A percentile compares a stretch with the other conserved stretches of the same genome.
phyloP scores from a whole-genome alignment of 2,329 filamentous ascomycete genomes.

The Endothia cerciana region DNA sequence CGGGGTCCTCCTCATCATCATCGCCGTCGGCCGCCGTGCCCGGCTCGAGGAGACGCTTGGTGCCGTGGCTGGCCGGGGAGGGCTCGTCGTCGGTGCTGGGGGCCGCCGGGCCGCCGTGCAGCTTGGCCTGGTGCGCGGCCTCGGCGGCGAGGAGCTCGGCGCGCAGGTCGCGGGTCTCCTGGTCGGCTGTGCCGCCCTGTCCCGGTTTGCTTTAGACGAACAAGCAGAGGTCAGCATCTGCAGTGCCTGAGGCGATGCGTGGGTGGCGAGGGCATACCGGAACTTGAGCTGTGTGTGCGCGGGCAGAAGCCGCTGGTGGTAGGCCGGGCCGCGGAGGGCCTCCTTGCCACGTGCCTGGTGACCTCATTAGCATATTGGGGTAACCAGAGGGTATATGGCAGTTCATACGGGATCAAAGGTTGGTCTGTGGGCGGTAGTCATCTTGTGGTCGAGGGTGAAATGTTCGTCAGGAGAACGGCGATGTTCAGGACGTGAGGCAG shows the following conservation, averaged over 20 bases:
- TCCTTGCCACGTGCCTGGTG: conserved; percentile 84
- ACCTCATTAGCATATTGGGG: conserved; percentile 33
- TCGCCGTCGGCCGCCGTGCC: conserved; percentile 42
- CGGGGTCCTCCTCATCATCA: conserved; percentile 66
- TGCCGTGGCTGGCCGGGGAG: conserved; percentile 39
- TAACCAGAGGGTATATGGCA: neutral
- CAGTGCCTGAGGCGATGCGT: neutral
- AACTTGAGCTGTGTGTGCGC: conserved; percentile 93
- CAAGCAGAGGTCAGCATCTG: conserved; percentile 7
- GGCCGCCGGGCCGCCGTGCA: conserved; percentile 63
- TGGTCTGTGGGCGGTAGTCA: conserved; percentile 77
- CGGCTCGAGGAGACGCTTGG: conserved; percentile 69
- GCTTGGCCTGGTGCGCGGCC: conserved; percentile 84
- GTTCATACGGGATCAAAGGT: conserved; percentile 86
- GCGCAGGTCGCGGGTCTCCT: conserved; percentile 73
- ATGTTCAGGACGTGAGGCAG: neutral
- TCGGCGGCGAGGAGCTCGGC: conserved; percentile 90
- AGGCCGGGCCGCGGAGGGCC: conserved; percentile 87
- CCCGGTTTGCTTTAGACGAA: conserved; percentile 67
- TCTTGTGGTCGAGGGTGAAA: conserved; percentile 38
- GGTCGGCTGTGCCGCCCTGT: conserved; percentile 82
- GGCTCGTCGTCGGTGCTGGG: conserved; percentile 36
- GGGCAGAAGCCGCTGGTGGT: conserved; percentile 93
- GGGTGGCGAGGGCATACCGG: conserved; percentile 52
- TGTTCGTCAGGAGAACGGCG: neutral